Evolutionary conservation across 768 basidiomycete species (phyloP).

Genomic region (Boletellus ananiceps): DNA sequence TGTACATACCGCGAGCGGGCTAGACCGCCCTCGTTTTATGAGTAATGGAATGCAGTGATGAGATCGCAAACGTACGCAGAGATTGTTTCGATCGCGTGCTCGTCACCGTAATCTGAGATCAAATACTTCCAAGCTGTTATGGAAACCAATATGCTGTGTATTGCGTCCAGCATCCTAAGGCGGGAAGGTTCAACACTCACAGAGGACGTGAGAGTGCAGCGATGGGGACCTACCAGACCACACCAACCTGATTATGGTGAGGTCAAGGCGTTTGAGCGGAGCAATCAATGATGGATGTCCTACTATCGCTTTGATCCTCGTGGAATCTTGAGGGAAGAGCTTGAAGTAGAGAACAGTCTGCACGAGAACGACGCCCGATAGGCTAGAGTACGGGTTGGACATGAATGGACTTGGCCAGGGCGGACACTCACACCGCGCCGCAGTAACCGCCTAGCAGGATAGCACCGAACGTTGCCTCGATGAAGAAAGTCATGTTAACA

Average conservation of each 20-base stretch:
- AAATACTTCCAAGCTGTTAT: constrained; percentile 41
- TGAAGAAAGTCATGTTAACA: constrained; percentile 6
- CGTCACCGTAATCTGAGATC: constrained; percentile 41
- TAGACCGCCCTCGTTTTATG: not conserved
- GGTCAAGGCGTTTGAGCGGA: not conserved
- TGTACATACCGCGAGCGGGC: constrained; percentile 26
- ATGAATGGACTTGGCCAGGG: not conserved
- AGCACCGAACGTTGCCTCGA: constrained; percentile 26
- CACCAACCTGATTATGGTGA: constrained; percentile 19
- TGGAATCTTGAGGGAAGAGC: constrained; percentile 24
- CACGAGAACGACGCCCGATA: constrained; percentile 26
- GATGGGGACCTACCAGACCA: constrained; percentile 20
- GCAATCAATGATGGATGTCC: constrained; percentile 1
- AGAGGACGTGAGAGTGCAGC: not conserved
- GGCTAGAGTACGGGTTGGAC: constrained; percentile 7
- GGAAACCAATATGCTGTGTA: constrained; percentile 40
- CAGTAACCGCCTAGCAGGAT: constrained; percentile 28
- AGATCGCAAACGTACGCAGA: constrained; percentile 35
- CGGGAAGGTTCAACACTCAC: not conserved
- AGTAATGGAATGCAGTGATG: not conserved
- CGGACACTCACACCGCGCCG: constrained; percentile 23
- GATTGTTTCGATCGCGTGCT: constrained; percentile 37
- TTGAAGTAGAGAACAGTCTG: constrained; percentile 29
- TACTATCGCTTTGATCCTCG: constrained; percentile 21
- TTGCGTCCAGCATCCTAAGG: constrained; percentile 32